Conservation (phyloP, 257 asterid genomes). For the Osmanthus fragrans region DNA sequence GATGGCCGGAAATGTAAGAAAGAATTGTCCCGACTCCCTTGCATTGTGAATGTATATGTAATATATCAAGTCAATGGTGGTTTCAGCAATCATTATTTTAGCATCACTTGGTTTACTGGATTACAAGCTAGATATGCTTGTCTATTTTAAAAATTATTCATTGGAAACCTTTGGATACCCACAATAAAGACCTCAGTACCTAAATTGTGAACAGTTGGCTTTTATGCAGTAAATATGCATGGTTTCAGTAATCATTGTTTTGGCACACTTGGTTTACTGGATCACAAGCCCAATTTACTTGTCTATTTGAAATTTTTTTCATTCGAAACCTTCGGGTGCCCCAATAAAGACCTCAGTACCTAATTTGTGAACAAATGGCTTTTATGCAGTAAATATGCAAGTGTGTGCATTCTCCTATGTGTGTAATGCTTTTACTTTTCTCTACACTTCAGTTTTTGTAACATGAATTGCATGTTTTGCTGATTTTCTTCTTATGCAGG, state of each 20-base stretch:
- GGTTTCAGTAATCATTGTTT: no score
- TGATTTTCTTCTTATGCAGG: conserved; percentile 25
- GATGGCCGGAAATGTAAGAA: not conserved
- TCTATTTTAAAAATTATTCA: no score
- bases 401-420: not conserved
- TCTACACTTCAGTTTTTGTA: not conserved
- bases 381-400: not conserved
- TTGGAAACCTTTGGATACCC: not conserved
- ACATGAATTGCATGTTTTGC: not conserved
- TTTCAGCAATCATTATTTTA: no score
- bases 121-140: not conserved
- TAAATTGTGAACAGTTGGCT: not conserved
- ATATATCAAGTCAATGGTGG: no score
- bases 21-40: conserved; percentile 35
- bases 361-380: not conserved
- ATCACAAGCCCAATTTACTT: not conserved
- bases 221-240: no score
- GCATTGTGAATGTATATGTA: not conserved
- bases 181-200: not conserved
- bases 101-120: not conserved
- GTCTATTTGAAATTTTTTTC: not conserved
- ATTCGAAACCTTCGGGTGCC: not conserved
- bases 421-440: not conserved
- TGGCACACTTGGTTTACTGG: no score
- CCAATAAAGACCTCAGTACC: not conserved